These are phyloP conservation scores for Myxozyma udenii DNA, from an alignment of 805 yeast species.

Conservation along the genomic window DNA sequence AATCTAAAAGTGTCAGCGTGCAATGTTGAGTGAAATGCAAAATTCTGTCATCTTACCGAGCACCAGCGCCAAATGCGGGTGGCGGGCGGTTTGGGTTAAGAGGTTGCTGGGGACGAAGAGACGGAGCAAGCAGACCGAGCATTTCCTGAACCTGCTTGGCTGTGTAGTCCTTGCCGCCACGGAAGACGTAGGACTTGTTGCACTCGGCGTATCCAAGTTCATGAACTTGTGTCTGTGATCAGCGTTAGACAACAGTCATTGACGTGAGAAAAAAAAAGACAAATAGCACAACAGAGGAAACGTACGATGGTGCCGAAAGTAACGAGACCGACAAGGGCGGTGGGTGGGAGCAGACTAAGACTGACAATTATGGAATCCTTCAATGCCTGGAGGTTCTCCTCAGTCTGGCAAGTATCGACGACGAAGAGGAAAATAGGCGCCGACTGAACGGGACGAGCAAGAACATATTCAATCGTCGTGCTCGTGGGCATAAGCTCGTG, in stretches of 20 bases:
- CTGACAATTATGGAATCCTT: constrained; percentile 76
- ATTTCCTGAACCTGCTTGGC: constrained; percentile 56
- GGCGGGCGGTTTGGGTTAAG: constrained; percentile 26
- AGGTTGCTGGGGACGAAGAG: constrained; percentile 27
- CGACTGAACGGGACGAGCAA: constrained; percentile 71
- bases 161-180: constrained; percentile 82
- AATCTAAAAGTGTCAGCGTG: constrained; percentile 43
- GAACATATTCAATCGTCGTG: constrained; percentile 80
- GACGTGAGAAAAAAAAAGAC: neutral
- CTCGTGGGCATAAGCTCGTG: constrained; percentile 66
- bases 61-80: constrained; percentile 32
- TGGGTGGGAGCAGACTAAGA: constrained; percentile 78
- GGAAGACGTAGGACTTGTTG: constrained; percentile 73
- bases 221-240: constrained; percentile 66
- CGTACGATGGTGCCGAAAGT: constrained; percentile 74
- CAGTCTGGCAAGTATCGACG: constrained; percentile 85
- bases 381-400: constrained; percentile 77
- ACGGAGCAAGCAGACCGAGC: constrained; percentile 48
- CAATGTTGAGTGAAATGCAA: neutral
- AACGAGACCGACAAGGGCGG: constrained; percentile 80
- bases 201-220: constrained; percentile 69
- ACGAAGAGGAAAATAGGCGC: constrained; percentile 87
- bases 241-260: neutral
- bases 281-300: too few relatives aligned
- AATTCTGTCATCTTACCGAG: constrained; percentile 22